phyloP scores from a whole-genome alignment of 1,284 basidiomycete species.

The Austroboletus rostrupii region DNA sequence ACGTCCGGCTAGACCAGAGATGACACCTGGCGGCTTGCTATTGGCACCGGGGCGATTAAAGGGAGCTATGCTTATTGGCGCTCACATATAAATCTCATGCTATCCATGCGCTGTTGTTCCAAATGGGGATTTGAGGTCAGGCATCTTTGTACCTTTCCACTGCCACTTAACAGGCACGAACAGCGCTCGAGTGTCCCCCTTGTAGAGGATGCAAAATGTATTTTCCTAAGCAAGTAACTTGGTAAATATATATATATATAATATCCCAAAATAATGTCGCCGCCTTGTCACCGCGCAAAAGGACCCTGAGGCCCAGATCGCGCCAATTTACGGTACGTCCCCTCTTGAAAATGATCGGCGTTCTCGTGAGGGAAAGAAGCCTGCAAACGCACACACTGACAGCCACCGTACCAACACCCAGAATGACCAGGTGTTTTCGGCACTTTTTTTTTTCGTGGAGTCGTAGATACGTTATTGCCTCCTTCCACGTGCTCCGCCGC shows the following conservation, averaged over 20 bases:
- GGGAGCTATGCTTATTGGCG: background rate
- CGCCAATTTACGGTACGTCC: conserved; percentile 1
- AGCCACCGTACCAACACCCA: background rate
- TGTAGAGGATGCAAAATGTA: background rate
- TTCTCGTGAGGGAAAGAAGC: background rate
- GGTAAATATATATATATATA: too few species aligned
- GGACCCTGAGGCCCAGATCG: conserved; percentile 1
- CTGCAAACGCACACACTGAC: too few species aligned
- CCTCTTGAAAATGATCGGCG: conserved; percentile 12
- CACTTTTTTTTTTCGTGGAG: conserved; percentile 3
- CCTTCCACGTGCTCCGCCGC: conserved; percentile 7
- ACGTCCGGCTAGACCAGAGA: background rate
- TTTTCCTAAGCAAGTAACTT: conserved; percentile 3
- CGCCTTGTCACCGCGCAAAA: conserved; percentile 2
- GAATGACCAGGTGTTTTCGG: background rate
- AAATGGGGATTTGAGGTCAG: conserved; percentile 4
- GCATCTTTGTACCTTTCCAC: background rate
- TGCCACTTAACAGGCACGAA: background rate
- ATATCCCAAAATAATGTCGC: background rate
- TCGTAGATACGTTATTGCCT: conserved; percentile 5
- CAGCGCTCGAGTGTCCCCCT: background rate
- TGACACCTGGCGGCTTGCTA: background rate
- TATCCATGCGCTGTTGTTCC: background rate
- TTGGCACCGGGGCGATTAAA: background rate
- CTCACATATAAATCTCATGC: conserved; percentile 1